Conservation (phyloP, 192 early-diverging fungal genomes). For the Umbelopsis vinacea region DNA sequence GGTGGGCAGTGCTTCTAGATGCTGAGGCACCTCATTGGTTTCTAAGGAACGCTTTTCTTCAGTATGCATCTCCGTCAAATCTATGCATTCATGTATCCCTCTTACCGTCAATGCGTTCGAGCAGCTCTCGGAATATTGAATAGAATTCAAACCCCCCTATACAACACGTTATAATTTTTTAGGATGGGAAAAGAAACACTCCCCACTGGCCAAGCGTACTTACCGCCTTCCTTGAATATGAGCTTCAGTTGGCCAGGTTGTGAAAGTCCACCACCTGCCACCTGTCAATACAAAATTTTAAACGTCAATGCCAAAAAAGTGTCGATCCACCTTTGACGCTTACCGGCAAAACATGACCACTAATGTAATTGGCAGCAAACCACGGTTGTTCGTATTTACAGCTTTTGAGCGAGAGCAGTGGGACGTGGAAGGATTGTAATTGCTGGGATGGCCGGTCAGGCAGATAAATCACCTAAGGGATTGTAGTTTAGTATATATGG, state of each 20-base stretch:
- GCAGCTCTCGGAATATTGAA: slow-evolving; percentile 31
- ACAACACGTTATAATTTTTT: not conserved
- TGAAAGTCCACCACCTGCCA: slow-evolving; percentile 52
- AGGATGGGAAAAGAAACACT: not conserved
- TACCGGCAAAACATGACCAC: slow-evolving; percentile 47
- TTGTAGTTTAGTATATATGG: too few relatives aligned
- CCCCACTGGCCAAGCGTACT: not conserved
- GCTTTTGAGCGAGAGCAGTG: slow-evolving; percentile 40
- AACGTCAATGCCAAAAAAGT: too few relatives aligned
- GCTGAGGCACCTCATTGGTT: slow-evolving; percentile 34
- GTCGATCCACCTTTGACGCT: too few relatives aligned
- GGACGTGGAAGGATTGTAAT: slow-evolving; percentile 40
- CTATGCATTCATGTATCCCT: too few relatives aligned
- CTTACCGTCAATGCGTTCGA: slow-evolving; percentile 45
- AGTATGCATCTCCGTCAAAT: too few relatives aligned
- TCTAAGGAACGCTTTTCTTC: too few relatives aligned
- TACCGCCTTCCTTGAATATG: slow-evolving; percentile 57
- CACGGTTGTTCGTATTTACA: slow-evolving; percentile 57
- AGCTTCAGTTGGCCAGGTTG: slow-evolving; percentile 45
- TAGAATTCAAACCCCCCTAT: slow-evolving; percentile 58
- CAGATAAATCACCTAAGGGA: slow-evolving; percentile 37
- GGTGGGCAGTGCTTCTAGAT: slow-evolving; percentile 39
- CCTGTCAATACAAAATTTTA: slow-evolving; percentile 23
- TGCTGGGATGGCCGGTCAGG: slow-evolving; percentile 10
- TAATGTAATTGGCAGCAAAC: slow-evolving; percentile 58